Conservation (phyloP, 148 eudicot species). For the Diospyros kaki region DNA sequence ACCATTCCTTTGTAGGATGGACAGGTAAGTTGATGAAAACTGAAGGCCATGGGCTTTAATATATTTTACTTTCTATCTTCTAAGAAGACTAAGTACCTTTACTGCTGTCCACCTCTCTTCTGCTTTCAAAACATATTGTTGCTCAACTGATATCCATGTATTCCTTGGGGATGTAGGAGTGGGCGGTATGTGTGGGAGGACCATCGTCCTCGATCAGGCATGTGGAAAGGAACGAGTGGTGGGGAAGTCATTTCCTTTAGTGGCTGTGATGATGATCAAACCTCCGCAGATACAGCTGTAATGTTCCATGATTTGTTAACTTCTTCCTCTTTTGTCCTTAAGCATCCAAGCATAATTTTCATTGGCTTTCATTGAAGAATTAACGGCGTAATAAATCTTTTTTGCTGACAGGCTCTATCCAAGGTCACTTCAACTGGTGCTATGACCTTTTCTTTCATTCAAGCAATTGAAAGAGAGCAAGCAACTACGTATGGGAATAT, state of each 20-base stretch:
- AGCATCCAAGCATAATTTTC: neutral
- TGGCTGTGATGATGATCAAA: constrained; percentile 62
- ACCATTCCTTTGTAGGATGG: constrained; percentile 54
- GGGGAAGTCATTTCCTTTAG: constrained; percentile 60
- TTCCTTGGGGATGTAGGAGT: constrained; percentile 23
- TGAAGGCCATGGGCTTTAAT: neutral
- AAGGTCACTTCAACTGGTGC: constrained; percentile 60
- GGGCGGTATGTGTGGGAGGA: constrained; percentile 55
- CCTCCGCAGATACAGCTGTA: constrained; percentile 60
- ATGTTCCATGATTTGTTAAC: neutral
- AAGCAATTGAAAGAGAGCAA: constrained; percentile 48
- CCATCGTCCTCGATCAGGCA: constrained; percentile 52
- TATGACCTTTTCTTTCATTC: constrained; percentile 58
- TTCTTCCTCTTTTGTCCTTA: neutral
- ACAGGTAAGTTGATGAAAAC: constrained; percentile 28
- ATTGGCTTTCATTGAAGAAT: neutral
- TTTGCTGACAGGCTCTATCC: constrained; percentile 37
- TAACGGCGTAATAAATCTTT: neutral
- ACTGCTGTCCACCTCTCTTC: too few species aligned
- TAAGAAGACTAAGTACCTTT: neutral
- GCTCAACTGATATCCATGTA: neutral
- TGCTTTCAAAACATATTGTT: neutral
- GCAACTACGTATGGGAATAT: constrained; percentile 52
- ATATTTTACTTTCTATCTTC: neutral
- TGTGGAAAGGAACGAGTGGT: constrained; percentile 55